These are phyloP conservation scores for Pichia cephalocereana DNA, from an alignment of 805 yeast genomes.

Conservation along the genomic window DNA sequence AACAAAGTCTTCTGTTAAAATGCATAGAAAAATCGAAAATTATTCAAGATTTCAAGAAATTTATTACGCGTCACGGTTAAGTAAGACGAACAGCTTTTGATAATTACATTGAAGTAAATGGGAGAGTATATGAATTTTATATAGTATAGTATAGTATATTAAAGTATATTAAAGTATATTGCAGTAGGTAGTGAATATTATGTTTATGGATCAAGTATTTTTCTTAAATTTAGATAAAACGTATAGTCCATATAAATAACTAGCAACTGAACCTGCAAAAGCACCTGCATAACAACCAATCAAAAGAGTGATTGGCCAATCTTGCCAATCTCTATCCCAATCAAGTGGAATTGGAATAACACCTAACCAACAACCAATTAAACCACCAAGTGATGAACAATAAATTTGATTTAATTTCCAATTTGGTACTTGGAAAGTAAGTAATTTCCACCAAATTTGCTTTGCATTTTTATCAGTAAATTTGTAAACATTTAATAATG, in stretches of 20 bases:
- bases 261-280: constrained; percentile 37
- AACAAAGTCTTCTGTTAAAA: too few relatives aligned
- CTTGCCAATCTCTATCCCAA: constrained; percentile 98
- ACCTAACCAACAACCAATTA: constrained; percentile 83
- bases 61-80: too few relatives aligned
- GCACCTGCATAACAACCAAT: constrained; percentile 74
- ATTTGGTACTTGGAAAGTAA: constrained; percentile 23
- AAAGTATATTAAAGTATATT: too few relatives aligned
- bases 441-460: constrained; percentile 19
- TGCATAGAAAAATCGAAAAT: too few relatives aligned
- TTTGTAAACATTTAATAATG: constrained; percentile 32
- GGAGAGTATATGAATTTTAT: too few relatives aligned
- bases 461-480: constrained; percentile 27
- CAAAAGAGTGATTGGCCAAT: constrained; percentile 85
- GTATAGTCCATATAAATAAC: constrained; percentile 13
- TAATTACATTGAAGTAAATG: too few relatives aligned
- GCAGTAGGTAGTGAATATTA: too few relatives aligned
- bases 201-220: not conserved
- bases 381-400: constrained; percentile 31
- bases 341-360: constrained; percentile 91
- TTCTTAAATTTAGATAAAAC: constrained; percentile 1
- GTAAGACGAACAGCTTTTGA: too few relatives aligned
- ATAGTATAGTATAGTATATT: too few relatives aligned
- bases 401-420: constrained; percentile 27
- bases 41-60: too few relatives aligned